These are phyloP conservation scores for Pinus tabuliformis DNA, from an alignment of 75 land plant genomes.

Conservation along the genomic window DNA sequence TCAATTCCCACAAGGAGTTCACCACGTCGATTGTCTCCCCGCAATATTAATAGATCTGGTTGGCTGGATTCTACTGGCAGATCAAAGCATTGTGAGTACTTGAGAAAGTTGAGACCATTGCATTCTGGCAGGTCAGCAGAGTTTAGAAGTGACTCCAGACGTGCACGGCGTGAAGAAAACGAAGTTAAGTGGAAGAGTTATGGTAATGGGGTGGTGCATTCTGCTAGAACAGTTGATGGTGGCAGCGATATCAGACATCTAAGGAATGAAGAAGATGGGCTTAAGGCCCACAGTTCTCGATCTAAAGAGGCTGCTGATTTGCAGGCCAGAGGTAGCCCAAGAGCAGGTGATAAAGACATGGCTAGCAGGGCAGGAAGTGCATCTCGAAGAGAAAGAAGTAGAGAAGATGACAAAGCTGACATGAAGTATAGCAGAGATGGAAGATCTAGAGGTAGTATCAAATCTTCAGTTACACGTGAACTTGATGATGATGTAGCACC, in stretches of 20 bases:
- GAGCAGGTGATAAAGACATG: slow-evolving; percentile 8
- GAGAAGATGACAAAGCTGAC: no score
- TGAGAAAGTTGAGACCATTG: slow-evolving; percentile 14
- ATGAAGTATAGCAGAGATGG: no score
- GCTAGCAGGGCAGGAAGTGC: slow-evolving; percentile 10
- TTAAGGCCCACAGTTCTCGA: slow-evolving; percentile 6
- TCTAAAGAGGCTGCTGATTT: slow-evolving; percentile 15
- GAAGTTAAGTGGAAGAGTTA: slow-evolving; percentile 21
- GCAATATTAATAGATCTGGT: slow-evolving; percentile 31
- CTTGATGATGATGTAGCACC: slow-evolving; percentile 10
- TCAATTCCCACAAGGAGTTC: slow-evolving; percentile 21
- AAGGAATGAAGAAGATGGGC: slow-evolving; percentile 14
- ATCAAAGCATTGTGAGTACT: slow-evolving; percentile 19
- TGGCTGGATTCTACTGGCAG: slow-evolving; percentile 17
- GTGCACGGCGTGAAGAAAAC: slow-evolving; percentile 14
- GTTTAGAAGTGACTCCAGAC: slow-evolving; percentile 12
- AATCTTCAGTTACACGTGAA: slow-evolving; percentile 6
- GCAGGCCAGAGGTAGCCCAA: neutral
- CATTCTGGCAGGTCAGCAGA: slow-evolving; percentile 22
- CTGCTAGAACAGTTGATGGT: slow-evolving; percentile 12
- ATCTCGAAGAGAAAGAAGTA: no score
- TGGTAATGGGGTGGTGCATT: slow-evolving; percentile 7
- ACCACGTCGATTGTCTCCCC: slow-evolving; percentile 39
- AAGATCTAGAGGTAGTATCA: neutral
- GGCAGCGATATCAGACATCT: slow-evolving; percentile 16